Evolutionary conservation across 192 early-diverging fungal species (phyloP), one percentile per base, ranked within the genome.

Genomic region (Chytriomyces sp.): DNA sequence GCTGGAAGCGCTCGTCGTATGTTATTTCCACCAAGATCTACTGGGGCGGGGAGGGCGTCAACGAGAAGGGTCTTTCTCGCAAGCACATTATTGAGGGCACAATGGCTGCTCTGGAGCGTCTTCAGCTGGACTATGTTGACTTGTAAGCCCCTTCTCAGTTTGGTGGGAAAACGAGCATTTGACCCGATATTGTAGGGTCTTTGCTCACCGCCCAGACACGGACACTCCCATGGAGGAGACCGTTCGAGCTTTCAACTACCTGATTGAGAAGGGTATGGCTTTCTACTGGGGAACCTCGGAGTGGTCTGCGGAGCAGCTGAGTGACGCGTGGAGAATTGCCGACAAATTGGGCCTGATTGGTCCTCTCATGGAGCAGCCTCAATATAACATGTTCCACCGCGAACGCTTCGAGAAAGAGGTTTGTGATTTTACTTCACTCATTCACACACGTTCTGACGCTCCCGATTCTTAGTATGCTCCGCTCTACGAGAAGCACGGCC

Each of bases 41-140:
- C 75, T 81, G 79, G 79, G 68, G 52, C 40, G 54, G 54, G 4
- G 68, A 70, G 3, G 65, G 90, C 0, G 88, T 86, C 36, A 95
- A 95, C 78, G 91, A 93, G 52, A 85, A 85, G 38, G 93, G 93
- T 4, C 79, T 95, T 28, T 93, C 91, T 1, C 83, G 92, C 58
- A 95, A 95, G 70, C 92, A 95, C 77, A 88, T 94, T 36, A 81
- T 93, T 66, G 92, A 94, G 60, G 93, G 93, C 81, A 91, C 91
- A 0, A 91, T 84, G 25, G 79, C 92, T 34, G 86, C 86, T 54
- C 84, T 70, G 34, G 56, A 57, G 19, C 53, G 93, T 12, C 78
- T 93, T 34, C 82, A 90, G 55, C 73, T 93, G 58, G 89, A 89
- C 38, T 90, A 93, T 81, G 89, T 91, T 10, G 87, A 55, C 25